phyloP scores from a whole-genome alignment of 441 rosid genomes.

The Erodium trifolium region DNA sequence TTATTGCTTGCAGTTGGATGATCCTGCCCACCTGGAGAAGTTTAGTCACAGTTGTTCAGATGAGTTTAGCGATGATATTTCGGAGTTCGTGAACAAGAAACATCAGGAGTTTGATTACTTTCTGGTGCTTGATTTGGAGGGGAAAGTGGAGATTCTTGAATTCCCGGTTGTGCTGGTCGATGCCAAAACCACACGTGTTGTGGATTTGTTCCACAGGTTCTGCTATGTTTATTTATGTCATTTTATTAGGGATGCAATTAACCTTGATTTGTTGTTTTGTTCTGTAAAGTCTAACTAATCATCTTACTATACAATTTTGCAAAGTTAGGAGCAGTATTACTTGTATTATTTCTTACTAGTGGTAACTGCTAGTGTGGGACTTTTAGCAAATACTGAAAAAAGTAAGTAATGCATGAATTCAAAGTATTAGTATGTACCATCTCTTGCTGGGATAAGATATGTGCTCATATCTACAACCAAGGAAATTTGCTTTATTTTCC shows the following conservation, averaged over 20 bases:
- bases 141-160: conserved; percentile 88
- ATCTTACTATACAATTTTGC: neutral
- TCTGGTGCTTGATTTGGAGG: conserved; percentile 87
- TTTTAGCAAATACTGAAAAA: neutral
- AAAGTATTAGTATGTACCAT: neutral
- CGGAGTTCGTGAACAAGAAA: conserved; percentile 30
- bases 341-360: conserved; percentile 1
- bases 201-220: conserved; percentile 87
- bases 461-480: neutral
- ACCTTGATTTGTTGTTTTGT: conserved; percentile 11
- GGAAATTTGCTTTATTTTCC: neutral
- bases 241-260: neutral
- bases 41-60: conserved; percentile 59
- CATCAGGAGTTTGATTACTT: conserved; percentile 59
- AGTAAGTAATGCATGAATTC: neutral
- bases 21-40: conserved; percentile 53
- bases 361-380: neutral
- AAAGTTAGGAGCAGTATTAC: neutral
- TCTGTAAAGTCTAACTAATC: neutral
- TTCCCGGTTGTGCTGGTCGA: conserved; percentile 71
- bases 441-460: neutral
- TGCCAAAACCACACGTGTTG: conserved; percentile 49
- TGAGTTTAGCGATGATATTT: conserved; percentile 48
- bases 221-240: conserved; percentile 8
- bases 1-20: conserved; percentile 51